A percentile compares a stretch with the other conserved stretches of the same genome.
These are phyloP conservation scores for Aureobasidium sp. DNA, from an alignment of 2,329 filamentous ascomycete species.

Conservation along the genomic window DNA sequence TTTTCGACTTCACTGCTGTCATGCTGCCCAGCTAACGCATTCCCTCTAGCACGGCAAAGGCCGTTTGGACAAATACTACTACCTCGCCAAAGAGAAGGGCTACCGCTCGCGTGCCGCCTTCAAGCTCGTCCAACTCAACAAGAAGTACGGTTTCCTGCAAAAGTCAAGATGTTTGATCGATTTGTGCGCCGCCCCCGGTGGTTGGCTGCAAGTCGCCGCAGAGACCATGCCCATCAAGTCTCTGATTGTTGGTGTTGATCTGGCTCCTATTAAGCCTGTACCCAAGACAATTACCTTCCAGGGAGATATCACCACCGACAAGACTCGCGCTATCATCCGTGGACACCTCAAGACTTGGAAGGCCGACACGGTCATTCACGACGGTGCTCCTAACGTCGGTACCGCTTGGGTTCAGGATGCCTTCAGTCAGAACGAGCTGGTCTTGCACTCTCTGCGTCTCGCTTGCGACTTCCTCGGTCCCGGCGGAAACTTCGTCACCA, in stretches of 20 bases:
- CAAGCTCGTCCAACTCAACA: constrained; percentile 97
- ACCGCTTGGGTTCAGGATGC: constrained; percentile 97
- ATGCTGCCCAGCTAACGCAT: not conserved
- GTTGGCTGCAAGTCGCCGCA: constrained; percentile 93
- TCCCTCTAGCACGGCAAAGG: constrained; percentile 73
- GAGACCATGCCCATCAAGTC: constrained; percentile 88
- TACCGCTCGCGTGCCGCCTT: constrained; percentile 94
- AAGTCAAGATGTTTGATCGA: constrained; percentile 94
- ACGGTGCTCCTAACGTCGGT: constrained; percentile 96
- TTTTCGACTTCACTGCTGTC: constrained; percentile 3
- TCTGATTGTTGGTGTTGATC: constrained; percentile 89
- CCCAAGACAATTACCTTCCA: constrained; percentile 92
- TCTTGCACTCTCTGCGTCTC: constrained; percentile 82
- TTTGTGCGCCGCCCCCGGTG: constrained; percentile 94
- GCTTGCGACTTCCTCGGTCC: constrained; percentile 88
- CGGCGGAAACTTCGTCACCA: constrained; percentile 91
- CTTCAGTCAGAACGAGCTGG: constrained; percentile 92
- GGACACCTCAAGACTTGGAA: constrained; percentile 93
- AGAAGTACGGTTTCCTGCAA: constrained; percentile 97
- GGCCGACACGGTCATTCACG: constrained; percentile 89
- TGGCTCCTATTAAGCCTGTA: constrained; percentile 92
- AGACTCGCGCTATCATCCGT: constrained; percentile 83
- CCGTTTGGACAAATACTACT: constrained; percentile 98
- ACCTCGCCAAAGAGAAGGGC: constrained; percentile 95
- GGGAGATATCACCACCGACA: constrained; percentile 95